These are phyloP conservation scores for Ceratobasidium sp. DNA, from an alignment of 1,284 basidiomycete genomes.

Conservation along the genomic window DNA sequence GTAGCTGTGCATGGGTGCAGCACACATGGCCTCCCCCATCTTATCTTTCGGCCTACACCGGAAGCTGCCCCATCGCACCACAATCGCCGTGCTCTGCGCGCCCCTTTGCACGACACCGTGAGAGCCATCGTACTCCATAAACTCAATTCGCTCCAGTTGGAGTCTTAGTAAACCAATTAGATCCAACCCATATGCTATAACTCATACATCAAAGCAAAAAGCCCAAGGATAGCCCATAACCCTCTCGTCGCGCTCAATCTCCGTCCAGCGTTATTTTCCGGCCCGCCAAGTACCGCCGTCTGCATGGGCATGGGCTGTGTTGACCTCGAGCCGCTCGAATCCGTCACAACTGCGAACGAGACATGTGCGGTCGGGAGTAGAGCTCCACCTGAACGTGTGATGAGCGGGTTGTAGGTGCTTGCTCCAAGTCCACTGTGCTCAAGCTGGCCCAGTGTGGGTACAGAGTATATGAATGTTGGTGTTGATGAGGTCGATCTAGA, in stretches of 20 bases:
- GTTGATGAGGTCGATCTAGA: slow-evolving; percentile 48
- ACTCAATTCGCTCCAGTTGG: not conserved
- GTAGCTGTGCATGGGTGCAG: not conserved
- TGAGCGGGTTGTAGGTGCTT: slow-evolving; percentile 30
- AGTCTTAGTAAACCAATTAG: not conserved
- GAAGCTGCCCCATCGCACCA: not conserved
- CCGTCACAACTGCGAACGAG: slow-evolving; percentile 12
- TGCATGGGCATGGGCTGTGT: slow-evolving; percentile 31
- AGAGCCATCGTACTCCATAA: not conserved
- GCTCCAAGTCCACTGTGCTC: slow-evolving; percentile 15
- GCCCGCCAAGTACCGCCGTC: slow-evolving; percentile 24
- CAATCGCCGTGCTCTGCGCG: not conserved
- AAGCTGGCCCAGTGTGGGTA: slow-evolving; percentile 21
- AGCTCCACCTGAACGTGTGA: slow-evolving; percentile 21
- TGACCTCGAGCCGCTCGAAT: slow-evolving; percentile 16
- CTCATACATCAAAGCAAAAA: slow-evolving; percentile 6
- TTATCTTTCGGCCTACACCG: slow-evolving; percentile 23
- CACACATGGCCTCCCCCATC: slow-evolving; percentile 4
- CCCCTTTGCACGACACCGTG: not conserved
- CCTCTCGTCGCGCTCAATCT: not conserved
- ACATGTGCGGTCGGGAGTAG: slow-evolving; percentile 26
- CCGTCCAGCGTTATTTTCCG: slow-evolving; percentile 4
- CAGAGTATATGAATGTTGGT: slow-evolving; percentile 13
- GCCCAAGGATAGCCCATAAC: not conserved
- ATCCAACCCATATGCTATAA: slow-evolving; percentile 3